phyloP scores from a whole-genome alignment of 371 early-diverging fungal genomes.

The Batrachochytrium dendrobatidis region DNA sequence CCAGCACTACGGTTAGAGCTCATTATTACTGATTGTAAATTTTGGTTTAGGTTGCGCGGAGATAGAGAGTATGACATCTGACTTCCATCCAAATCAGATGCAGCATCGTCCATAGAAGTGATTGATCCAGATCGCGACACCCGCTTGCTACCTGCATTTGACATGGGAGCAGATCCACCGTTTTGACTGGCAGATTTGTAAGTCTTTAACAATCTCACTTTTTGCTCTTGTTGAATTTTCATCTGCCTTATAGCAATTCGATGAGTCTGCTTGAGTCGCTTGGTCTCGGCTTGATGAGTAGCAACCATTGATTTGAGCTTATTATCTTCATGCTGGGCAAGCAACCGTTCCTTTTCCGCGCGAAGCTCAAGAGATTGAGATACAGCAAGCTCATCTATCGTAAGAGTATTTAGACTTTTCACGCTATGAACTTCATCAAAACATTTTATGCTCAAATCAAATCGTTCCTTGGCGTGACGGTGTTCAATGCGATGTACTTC shows the following conservation, averaged over 20 bases:
- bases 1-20: not conserved
- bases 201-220: not conserved
- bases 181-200: not conserved
- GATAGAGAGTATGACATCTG: not conserved
- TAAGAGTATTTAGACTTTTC: not conserved
- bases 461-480: slow-evolving; percentile 9
- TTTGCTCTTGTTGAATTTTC: too few relatives aligned
- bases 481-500: slow-evolving; percentile 9
- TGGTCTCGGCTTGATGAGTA: not conserved
- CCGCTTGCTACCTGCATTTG: not conserved
- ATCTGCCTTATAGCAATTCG: not conserved
- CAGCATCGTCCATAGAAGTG: not conserved
- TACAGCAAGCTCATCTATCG: not conserved
- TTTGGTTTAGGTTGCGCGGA: not conserved
- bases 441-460: not conserved
- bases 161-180: not conserved
- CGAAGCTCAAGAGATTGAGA: not conserved
- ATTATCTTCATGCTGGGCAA: not conserved
- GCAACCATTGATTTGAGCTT: not conserved
- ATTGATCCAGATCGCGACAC: not conserved
- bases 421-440: not conserved
- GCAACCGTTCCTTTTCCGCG: not conserved
- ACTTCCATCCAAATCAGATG: not conserved
- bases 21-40: not conserved
- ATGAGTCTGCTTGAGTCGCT: not conserved